Percentiles rank a stretch among this genome's conserved stretches.
These are phyloP conservation scores for Schizochytrium sp. DNA, from an alignment of 108 stramenopile species.

Conservation along the genomic window DNA sequence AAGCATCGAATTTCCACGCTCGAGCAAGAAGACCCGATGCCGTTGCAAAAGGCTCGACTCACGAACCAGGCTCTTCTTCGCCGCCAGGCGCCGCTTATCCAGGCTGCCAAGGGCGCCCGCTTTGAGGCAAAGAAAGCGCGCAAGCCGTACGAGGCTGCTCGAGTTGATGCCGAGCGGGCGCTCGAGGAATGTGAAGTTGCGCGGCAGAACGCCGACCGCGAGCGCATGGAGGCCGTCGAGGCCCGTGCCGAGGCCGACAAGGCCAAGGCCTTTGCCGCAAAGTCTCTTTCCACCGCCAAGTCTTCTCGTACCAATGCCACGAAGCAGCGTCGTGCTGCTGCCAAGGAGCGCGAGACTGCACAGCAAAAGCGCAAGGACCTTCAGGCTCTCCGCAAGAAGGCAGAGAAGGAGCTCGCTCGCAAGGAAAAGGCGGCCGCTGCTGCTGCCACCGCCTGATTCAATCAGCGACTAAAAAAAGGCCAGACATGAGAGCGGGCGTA, in stretches of 20 bases:
- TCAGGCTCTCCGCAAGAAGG: background rate
- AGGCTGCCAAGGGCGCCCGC: background rate
- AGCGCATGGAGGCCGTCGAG: background rate
- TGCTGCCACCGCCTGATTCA: background rate
- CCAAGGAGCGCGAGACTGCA: background rate
- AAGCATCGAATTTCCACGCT: background rate
- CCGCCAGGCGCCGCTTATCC: background rate
- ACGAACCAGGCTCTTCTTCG: background rate
- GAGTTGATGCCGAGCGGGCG: background rate
- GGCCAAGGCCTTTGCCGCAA: background rate
- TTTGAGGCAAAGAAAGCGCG: background rate
- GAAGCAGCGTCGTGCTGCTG: background rate
- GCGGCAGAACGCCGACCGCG: background rate
- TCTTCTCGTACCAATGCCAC: background rate
- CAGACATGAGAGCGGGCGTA: no score
- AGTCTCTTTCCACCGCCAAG: background rate
- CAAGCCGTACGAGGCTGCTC: background rate
- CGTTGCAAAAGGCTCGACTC: background rate
- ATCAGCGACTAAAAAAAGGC: no score
- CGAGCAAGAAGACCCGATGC: background rate
- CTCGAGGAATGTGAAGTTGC: background rate
- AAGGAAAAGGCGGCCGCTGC: background rate
- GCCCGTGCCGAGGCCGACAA: background rate
- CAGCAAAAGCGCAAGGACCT: background rate
- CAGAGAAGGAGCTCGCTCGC: background rate